Percentiles rank a stretch among this genome's conserved stretches.
These are phyloP conservation scores for Quercus dentata DNA, from an alignment of 306 rosid species.

Conservation along the genomic window DNA sequence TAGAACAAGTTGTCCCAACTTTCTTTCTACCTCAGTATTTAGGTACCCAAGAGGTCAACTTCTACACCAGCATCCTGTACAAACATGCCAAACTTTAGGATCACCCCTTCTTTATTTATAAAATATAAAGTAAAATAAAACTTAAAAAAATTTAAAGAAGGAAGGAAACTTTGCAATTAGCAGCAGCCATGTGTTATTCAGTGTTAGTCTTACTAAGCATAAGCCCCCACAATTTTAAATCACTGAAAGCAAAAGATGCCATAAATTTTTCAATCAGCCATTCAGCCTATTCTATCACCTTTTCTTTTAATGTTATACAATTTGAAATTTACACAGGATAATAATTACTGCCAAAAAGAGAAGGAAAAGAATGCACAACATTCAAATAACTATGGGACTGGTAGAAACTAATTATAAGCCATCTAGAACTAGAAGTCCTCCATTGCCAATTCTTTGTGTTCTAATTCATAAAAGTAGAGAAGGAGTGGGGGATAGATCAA, in stretches of 20 bases:
- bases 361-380: background rate
- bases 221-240: background rate
- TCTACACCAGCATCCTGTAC: slow-evolving; percentile 78
- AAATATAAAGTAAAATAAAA: background rate
- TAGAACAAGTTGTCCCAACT: slow-evolving; percentile 71
- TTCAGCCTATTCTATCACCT: background rate
- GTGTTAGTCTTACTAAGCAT: background rate
- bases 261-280: background rate
- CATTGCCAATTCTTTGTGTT: background rate
- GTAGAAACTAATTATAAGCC: background rate
- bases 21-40: slow-evolving; percentile 84
- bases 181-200: background rate
- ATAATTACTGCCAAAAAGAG: background rate
- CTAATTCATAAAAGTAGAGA: background rate
- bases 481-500: background rate
- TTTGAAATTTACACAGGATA: background rate
- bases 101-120: background rate
- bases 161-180: background rate
- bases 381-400: background rate
- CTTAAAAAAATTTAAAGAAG: too few species aligned
- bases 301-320: background rate
- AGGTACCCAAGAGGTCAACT: slow-evolving; percentile 83
- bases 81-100: slow-evolving; percentile 12
- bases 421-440: background rate
- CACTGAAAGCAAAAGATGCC: background rate